Evolutionary conservation across 495 filamentous ascomycete genomes (phyloP).

Genomic region (Amorphotheca resinae): DNA sequence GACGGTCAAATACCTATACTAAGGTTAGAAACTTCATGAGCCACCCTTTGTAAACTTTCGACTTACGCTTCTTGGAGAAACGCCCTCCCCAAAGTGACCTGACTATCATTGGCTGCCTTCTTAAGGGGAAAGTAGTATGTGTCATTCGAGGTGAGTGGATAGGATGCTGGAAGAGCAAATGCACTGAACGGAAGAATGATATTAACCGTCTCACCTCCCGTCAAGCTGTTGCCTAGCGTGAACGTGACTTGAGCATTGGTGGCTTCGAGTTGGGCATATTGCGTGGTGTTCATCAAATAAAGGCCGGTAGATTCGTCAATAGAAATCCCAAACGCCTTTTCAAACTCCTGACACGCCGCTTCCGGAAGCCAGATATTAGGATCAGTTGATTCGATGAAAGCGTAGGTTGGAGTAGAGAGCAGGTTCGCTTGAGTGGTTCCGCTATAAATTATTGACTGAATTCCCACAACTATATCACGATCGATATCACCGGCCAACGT

Average conservation of each 20-base stretch:
- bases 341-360: conserved; percentile 38
- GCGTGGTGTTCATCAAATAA: conserved; percentile 39
- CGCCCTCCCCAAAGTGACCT: conserved; percentile 42
- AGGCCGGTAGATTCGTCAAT: conserved; percentile 32
- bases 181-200: conserved; percentile 36
- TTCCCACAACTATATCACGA: conserved; percentile 35
- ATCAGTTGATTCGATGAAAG: conserved; percentile 42
- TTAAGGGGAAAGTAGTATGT: conserved; percentile 40
- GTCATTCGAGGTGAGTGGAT: conserved; percentile 27
- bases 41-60: conserved; percentile 31
- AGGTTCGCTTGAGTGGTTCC: conserved; percentile 14
- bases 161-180: conserved; percentile 35
- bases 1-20: conserved; percentile 28
- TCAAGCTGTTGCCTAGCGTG: conserved; percentile 28
- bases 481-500: conserved; percentile 27
- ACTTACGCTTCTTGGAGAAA: conserved; percentile 44
- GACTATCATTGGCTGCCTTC: conserved; percentile 36
- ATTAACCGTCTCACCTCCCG: conserved; percentile 31
- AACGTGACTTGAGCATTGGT: conserved; percentile 39
- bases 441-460: conserved; percentile 32
- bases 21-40: conserved; percentile 24
- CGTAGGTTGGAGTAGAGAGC: conserved; percentile 22
- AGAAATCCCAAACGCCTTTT: conserved; percentile 37
- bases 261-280: conserved; percentile 28
- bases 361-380: conserved; percentile 43